Conservation (phyloP, 2,329 filamentous ascomycete genomes). For the Phyllosticta paracitricarpa region DNA sequence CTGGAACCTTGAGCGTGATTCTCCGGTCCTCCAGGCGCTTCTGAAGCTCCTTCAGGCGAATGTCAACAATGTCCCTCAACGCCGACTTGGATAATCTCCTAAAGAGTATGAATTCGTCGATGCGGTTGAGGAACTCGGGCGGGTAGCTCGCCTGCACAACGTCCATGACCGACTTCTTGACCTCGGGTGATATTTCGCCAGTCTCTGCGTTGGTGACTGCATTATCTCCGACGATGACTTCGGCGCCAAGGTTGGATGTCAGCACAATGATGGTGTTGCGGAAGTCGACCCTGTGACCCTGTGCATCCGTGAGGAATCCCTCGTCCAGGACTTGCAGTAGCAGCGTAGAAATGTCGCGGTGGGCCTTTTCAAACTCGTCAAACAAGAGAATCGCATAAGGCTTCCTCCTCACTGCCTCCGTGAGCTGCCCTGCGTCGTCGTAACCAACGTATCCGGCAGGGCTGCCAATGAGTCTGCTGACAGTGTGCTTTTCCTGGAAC, state of each 20-base stretch:
- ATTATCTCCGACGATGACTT: conserved; percentile 75
- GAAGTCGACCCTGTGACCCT: conserved; percentile 96
- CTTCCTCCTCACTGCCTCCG: conserved; percentile 87
- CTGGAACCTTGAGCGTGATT: conserved; percentile 62
- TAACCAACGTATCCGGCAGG: conserved; percentile 95
- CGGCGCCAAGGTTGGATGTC: conserved; percentile 87
- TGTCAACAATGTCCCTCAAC: conserved; percentile 86
- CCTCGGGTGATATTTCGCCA: conserved; percentile 61
- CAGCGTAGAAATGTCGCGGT: conserved; percentile 85
- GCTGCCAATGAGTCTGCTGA: conserved; percentile 82
- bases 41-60: conserved; percentile 78
- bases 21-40: conserved; percentile 72
- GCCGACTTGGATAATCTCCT: conserved; percentile 70
- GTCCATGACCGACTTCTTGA: conserved; percentile 78
- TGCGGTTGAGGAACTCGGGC: conserved; percentile 91
- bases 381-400: conserved; percentile 92
- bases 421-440: conserved; percentile 91
- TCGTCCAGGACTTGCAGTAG: conserved; percentile 92
- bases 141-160: conserved; percentile 66
- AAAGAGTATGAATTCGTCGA: conserved; percentile 96
- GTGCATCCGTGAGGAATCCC: conserved; percentile 87
- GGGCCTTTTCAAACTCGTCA: conserved; percentile 96
- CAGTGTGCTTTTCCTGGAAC: conserved; percentile 94
- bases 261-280: conserved; percentile 93
- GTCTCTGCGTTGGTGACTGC: conserved; percentile 46